A percentile compares a stretch with the other conserved stretches of the same genome.
These are phyloP conservation scores for Metschnikowia santaceciliae DNA, from an alignment of 805 yeast species.

Conservation along the genomic window DNA sequence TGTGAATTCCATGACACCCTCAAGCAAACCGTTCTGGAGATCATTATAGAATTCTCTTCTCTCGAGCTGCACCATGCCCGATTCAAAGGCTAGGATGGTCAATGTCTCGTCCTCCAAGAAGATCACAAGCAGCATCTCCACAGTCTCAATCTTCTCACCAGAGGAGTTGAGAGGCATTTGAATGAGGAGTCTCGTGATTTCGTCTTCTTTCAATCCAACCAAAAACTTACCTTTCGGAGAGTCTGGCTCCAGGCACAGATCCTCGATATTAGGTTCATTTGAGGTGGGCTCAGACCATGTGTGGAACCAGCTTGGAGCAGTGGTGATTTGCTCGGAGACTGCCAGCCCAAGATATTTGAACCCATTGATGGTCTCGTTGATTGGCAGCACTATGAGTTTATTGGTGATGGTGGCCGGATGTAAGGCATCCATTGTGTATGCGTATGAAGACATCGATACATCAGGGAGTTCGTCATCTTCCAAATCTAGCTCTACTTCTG, in stretches of 20 bases:
- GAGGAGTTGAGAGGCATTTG: conserved; percentile 18
- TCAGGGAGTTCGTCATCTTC: conserved; percentile 6
- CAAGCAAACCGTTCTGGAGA: conserved; percentile 17
- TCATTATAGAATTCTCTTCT: conserved; percentile 21
- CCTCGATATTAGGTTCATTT: conserved; percentile 2
- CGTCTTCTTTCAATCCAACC: conserved; percentile 20
- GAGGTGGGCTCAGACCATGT: not conserved
- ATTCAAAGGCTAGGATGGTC: conserved; percentile 29
- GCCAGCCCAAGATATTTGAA: conserved; percentile 24
- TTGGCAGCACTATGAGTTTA: conserved; percentile 35
- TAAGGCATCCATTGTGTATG: conserved; percentile 9
- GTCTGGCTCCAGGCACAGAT: not conserved
- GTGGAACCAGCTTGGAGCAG: conserved; percentile 12
- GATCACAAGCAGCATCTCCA: conserved; percentile 31
- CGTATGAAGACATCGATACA: not conserved
- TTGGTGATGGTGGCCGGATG: conserved; percentile 34
- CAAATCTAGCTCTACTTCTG: conserved; percentile 1
- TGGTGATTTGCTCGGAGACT: conserved; percentile 13
- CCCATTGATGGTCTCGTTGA: conserved; percentile 33
- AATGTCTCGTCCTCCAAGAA: conserved; percentile 22
- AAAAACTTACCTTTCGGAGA: conserved; percentile 21
- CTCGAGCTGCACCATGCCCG: conserved; percentile 23
- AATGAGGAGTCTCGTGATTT: conserved; percentile 24
- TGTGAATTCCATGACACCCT: conserved; percentile 18
- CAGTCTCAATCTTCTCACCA: conserved; percentile 5